Conservation (phyloP, 768 basidiomycete species). For the Boletus tylopilopsis region DNA sequence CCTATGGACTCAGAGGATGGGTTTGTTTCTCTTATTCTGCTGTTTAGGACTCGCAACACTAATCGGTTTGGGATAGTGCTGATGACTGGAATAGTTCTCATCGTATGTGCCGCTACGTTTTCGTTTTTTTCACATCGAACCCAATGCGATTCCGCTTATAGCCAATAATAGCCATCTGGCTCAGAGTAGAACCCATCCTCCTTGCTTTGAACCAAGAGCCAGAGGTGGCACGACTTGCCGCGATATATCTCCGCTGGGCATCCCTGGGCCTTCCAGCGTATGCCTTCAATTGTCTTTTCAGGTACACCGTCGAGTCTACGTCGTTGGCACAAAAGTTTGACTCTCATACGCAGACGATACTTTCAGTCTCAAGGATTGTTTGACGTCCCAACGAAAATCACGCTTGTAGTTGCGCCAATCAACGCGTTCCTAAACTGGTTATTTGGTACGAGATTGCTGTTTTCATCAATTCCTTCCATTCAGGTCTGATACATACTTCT, state of each 20-base stretch:
- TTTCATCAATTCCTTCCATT: neutral
- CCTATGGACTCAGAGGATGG: constrained; percentile 87
- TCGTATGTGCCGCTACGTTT: constrained; percentile 43
- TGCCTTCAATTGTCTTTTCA: constrained; percentile 51
- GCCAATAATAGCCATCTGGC: constrained; percentile 71
- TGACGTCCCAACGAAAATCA: constrained; percentile 78
- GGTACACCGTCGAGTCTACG: constrained; percentile 28
- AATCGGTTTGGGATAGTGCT: constrained; percentile 42
- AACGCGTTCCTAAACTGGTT: constrained; percentile 82
- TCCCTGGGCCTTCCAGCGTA: constrained; percentile 80
- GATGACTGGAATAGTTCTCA: constrained; percentile 51
- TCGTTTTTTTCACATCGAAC: neutral
- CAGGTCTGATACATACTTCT: neutral
- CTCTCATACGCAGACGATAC: constrained; percentile 34
- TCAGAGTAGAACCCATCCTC: constrained; percentile 76
- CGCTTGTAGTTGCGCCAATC: constrained; percentile 77
- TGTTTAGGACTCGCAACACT: neutral
- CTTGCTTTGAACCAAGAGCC: constrained; percentile 76
- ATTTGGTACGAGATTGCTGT: constrained; percentile 52
- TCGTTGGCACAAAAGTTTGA: neutral
- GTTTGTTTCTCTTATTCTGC: constrained; percentile 37
- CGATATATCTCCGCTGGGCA: constrained; percentile 71
- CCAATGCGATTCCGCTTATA: constrained; percentile 10
- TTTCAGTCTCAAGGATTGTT: constrained; percentile 87
- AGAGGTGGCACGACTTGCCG: constrained; percentile 76